These are phyloP conservation scores for Kalanchoe fedtschenkoi DNA, from an alignment of 164 flowering plant genomes.

Conservation along the genomic window DNA sequence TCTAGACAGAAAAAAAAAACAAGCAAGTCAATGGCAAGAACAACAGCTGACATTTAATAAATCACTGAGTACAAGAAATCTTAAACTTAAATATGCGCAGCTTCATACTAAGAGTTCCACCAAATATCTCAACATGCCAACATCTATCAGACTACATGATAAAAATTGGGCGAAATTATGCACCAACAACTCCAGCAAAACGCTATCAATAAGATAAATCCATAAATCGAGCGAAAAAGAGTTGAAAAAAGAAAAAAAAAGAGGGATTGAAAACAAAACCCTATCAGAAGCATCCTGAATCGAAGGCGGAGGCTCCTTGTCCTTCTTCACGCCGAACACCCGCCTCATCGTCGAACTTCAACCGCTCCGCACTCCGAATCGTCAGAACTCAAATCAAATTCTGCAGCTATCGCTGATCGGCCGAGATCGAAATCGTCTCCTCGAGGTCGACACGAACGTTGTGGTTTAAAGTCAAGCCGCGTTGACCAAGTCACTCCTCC, in stretches of 20 bases:
- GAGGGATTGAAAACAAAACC: slow-evolving; percentile 22
- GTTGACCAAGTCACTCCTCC: not conserved
- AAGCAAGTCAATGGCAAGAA: not conserved
- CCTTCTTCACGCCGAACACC: slow-evolving; percentile 78
- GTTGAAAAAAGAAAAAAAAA: not conserved
- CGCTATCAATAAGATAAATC: not conserved
- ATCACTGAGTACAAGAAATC: not conserved
- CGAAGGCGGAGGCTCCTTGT: slow-evolving; percentile 84
- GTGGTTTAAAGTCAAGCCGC: too few species aligned
- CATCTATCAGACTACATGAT: too few species aligned
- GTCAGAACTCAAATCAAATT: too few species aligned
- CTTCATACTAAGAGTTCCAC: too few species aligned
- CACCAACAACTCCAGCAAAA: too few species aligned
- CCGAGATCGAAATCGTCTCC: too few species aligned
- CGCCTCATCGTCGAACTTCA: slow-evolving; percentile 40
- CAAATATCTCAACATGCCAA: too few species aligned
- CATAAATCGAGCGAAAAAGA: not conserved
- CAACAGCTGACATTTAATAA: not conserved
- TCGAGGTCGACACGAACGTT: too few species aligned
- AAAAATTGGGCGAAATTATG: too few species aligned
- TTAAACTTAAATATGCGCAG: too few species aligned
- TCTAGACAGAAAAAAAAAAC: slow-evolving; percentile 35
- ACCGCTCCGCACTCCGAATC: not conserved
- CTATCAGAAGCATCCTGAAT: slow-evolving; percentile 64
- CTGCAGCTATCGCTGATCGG: too few species aligned